A percentile compares a stretch with the other conserved stretches of the same genome.
Evolutionary conservation across 2,329 filamentous ascomycete genomes (phyloP).

Genomic region (Lachnellula arida): DNA sequence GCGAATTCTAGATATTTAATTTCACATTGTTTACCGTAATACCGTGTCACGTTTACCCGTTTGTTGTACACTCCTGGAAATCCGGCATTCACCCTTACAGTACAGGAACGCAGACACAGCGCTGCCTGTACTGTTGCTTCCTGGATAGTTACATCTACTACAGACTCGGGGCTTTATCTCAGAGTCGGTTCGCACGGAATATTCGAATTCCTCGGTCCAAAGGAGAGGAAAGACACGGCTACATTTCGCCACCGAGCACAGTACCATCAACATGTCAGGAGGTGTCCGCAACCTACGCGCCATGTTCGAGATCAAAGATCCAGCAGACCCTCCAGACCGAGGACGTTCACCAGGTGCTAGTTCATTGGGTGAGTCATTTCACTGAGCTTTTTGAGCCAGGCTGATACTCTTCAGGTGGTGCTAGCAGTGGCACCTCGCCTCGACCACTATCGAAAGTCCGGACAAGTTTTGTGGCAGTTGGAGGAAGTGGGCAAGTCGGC

Average conservation of each 20-base stretch:
- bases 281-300: slow-evolving; percentile 62
- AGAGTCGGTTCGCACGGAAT: background rate
- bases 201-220: background rate
- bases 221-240: background rate
- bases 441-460: slow-evolving; percentile 70
- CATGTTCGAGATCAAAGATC: slow-evolving; percentile 73
- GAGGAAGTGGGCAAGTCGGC: slow-evolving; percentile 42
- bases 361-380: slow-evolving; percentile 38
- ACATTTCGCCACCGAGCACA: background rate
- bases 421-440: slow-evolving; percentile 41
- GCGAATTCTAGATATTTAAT: background rate
- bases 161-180: background rate
- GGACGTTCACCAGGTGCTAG: slow-evolving; percentile 59
- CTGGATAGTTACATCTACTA: slow-evolving; percentile 2
- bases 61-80: slow-evolving; percentile 2
- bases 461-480: slow-evolving; percentile 70
- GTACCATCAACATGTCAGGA: slow-evolving; percentile 22
- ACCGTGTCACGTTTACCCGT: slow-evolving; percentile 14
- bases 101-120: background rate
- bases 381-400: slow-evolving; percentile 3
- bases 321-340: slow-evolving; percentile 50
- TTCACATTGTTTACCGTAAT: slow-evolving; percentile 12
- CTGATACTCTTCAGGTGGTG: slow-evolving; percentile 18
- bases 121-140: background rate
- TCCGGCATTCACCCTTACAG: slow-evolving; percentile 1